These are phyloP conservation scores for Aureobasidium sp. DNA, from an alignment of 2,329 filamentous ascomycete genomes.

Conservation along the genomic window DNA sequence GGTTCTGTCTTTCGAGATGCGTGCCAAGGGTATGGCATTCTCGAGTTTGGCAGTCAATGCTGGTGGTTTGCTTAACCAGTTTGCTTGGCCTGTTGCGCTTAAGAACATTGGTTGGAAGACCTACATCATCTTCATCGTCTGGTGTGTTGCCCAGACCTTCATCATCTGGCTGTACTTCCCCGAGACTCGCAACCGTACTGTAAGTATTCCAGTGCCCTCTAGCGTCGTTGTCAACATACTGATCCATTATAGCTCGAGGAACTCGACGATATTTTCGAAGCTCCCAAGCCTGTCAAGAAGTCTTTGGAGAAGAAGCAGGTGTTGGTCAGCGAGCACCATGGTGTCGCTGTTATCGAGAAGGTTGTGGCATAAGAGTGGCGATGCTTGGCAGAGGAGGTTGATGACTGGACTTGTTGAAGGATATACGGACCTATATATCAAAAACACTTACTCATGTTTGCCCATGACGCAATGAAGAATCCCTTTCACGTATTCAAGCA, in stretches of 20 bases:
- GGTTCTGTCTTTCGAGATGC: constrained; percentile 42
- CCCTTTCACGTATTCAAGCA: background rate
- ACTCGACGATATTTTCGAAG: constrained; percentile 21
- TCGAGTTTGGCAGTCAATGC: constrained; percentile 38
- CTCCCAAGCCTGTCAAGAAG: constrained; percentile 25
- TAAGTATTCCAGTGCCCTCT: background rate
- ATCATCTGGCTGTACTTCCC: constrained; percentile 32
- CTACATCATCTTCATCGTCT: constrained; percentile 23
- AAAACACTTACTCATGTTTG: background rate
- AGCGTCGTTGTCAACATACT: background rate
- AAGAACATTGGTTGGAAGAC: constrained; percentile 25
- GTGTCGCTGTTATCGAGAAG: constrained; percentile 19
- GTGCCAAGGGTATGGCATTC: constrained; percentile 39
- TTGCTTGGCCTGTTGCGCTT: constrained; percentile 22
- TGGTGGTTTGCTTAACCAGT: constrained; percentile 37
- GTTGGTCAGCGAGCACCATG: constrained; percentile 22
- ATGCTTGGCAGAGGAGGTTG: too few species aligned
- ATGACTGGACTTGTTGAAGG: background rate
- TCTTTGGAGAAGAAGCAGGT: constrained; percentile 26
- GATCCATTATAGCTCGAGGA: constrained; percentile 24
- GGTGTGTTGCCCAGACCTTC: constrained; percentile 12
- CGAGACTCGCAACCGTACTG: constrained; percentile 33
- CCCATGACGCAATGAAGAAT: background rate
- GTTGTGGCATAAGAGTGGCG: background rate
- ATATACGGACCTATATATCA: background rate